Percentiles rank a stretch among this genome's conserved stretches.
Conservation (phyloP, 2,329 filamentous ascomycete genomes). For the Microsporum ferrugineum region DNA sequence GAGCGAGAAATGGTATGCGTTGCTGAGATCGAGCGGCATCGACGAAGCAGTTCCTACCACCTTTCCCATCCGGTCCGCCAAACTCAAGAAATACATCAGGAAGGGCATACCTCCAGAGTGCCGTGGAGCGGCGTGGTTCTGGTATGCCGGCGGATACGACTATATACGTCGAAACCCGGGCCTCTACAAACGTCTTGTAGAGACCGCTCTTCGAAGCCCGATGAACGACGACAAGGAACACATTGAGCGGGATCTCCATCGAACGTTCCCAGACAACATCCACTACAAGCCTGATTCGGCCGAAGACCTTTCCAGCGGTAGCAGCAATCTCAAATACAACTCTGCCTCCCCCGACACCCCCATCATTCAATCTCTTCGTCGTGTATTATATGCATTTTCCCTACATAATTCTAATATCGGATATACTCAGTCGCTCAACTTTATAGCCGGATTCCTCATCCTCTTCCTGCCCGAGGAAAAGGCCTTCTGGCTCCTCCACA, state of each 20-base stretch:
- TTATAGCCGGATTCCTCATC: conserved; percentile 77
- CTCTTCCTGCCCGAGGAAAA: conserved; percentile 89
- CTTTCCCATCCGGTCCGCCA: conserved; percentile 70
- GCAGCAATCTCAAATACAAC: conserved; percentile 27
- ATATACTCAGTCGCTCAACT: conserved; percentile 93
- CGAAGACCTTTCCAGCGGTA: conserved; percentile 16
- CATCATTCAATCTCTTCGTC: conserved; percentile 69
- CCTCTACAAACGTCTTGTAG: conserved; percentile 61
- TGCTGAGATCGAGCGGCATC: conserved; percentile 66
- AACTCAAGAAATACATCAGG: conserved; percentile 78
- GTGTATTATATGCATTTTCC: conserved; percentile 79
- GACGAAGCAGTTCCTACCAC: conserved; percentile 58
- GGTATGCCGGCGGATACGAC: conserved; percentile 77
- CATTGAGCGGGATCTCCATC: conserved; percentile 85
- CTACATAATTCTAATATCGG: conserved; percentile 84
- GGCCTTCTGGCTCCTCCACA: conserved; percentile 82
- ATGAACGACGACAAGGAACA: conserved; percentile 68
- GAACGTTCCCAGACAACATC: conserved; percentile 90
- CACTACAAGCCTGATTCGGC: conserved; percentile 62
- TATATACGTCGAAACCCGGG: conserved; percentile 65
- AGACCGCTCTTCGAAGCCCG: conserved; percentile 52
- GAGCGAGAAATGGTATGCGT: conserved; percentile 66
- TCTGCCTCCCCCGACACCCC: conserved; percentile 47
- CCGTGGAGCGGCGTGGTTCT: conserved; percentile 95
- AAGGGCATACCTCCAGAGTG: conserved; percentile 92